phyloP scores from a whole-genome alignment of 257 asterid species.

The Oldenlandia corymbosa region DNA sequence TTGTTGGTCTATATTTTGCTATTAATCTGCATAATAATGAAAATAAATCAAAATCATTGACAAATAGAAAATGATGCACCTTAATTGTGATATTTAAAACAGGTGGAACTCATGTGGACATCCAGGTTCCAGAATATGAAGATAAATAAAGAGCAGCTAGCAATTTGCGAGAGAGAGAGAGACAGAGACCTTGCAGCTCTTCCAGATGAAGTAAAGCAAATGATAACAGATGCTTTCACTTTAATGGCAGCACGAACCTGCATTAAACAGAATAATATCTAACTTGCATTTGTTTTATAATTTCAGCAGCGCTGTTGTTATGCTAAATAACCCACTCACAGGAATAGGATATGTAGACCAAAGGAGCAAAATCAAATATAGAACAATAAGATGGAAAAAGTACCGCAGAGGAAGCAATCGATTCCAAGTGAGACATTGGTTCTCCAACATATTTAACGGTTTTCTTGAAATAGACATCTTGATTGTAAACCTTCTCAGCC shows the following conservation, averaged over 20 bases:
- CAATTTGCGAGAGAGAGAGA: background rate
- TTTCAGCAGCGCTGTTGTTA: background rate
- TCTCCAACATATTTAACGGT: conserved; percentile 68
- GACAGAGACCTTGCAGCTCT: conserved; percentile 74
- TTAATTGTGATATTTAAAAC: background rate
- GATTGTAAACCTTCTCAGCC: conserved; percentile 90
- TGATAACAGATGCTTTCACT: conserved; percentile 90
- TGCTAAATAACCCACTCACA: background rate
- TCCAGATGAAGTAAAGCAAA: conserved; percentile 90
- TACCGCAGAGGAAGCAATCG: conserved; percentile 92
- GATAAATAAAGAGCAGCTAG: background rate
- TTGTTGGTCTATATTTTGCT: conserved; percentile 90
- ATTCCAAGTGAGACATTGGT: conserved; percentile 85
- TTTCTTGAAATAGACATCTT: conserved; percentile 73
- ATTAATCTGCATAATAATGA: conserved; percentile 46
- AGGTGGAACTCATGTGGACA: background rate
- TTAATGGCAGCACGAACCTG: conserved; percentile 95
- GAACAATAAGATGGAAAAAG: background rate
- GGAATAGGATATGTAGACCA: background rate
- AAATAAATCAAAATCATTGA: background rate
- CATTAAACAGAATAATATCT: conserved; percentile 5
- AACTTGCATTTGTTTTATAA: background rate
- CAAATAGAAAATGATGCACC: conserved; percentile 7
- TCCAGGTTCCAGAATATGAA: background rate
- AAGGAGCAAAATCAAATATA: background rate